Percentiles rank a stretch among this genome's conserved stretches.
Conservation (phyloP, 306 rosid genomes). For the Lotus japonicus region DNA sequence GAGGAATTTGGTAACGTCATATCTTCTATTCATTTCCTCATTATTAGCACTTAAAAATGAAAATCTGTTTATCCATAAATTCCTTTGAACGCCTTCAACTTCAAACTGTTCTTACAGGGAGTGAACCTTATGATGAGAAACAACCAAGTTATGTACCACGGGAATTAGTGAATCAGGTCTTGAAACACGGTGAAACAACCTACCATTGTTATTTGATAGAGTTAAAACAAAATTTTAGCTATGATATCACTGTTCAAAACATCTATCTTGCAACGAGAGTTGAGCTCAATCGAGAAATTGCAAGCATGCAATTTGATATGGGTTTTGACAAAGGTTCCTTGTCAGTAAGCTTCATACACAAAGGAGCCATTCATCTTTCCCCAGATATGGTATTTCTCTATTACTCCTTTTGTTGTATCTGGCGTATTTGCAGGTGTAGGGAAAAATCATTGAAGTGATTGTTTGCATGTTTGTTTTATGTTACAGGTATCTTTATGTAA, state of each 20-base stretch:
- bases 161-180: conserved; percentile 38
- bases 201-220: conserved; percentile 74
- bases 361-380: conserved; percentile 43
- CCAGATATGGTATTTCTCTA: conserved; percentile 44
- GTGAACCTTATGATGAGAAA: conserved; percentile 41
- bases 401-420: not conserved
- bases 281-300: conserved; percentile 49
- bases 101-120: conserved; percentile 36
- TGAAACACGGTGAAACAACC: conserved; percentile 11
- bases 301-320: conserved; percentile 36
- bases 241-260: conserved; percentile 42
- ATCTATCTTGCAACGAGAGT: conserved; percentile 50
- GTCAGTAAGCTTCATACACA: conserved; percentile 33
- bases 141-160: conserved; percentile 58
- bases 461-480: conserved; percentile 4
- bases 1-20: conserved; percentile 45
- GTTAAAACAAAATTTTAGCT: conserved; percentile 42
- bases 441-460: not conserved
- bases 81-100: not conserved
- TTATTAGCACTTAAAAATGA: not conserved
- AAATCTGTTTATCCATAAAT: not conserved
- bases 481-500: conserved; percentile 53
- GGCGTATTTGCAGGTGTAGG: not conserved
- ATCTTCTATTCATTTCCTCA: conserved; percentile 12
- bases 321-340: conserved; percentile 46